Evolutionary conservation across 163 green algal genomes (phyloP).

Genomic region (Prototheca stagnorum): DNA sequence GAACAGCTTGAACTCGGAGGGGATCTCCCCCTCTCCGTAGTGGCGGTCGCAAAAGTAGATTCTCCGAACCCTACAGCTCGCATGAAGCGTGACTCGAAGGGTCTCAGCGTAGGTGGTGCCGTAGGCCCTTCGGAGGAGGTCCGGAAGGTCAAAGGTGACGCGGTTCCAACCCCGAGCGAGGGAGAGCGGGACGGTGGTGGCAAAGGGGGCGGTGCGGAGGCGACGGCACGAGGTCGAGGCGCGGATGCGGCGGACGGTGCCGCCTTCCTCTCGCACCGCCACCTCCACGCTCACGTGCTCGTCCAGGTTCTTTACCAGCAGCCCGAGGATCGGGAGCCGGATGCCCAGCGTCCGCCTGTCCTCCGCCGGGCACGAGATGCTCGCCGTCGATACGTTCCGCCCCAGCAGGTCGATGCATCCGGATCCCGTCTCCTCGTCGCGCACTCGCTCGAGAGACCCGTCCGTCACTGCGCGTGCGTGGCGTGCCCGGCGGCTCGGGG

Average conservation of each 20-base stretch:
- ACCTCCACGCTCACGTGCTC: slow-evolving; percentile 98
- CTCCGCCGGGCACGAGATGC: slow-evolving; percentile 75
- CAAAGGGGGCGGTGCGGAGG: too few species aligned
- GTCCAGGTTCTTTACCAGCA: slow-evolving; percentile 96
- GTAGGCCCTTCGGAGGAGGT: slow-evolving; percentile 89
- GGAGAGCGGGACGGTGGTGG: slow-evolving; percentile 98
- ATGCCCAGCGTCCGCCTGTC: slow-evolving; percentile 80
- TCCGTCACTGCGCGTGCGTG: slow-evolving; percentile 52
- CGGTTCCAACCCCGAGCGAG: slow-evolving; percentile 98
- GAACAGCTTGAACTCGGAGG: slow-evolving; percentile 74
- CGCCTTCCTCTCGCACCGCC: slow-evolving; percentile 93
- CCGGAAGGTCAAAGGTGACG: slow-evolving; percentile 94
- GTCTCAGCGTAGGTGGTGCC: slow-evolving; percentile 94
- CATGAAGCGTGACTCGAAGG: slow-evolving; percentile 84
- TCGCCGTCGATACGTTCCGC: slow-evolving; percentile 79
- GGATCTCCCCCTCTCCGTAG: slow-evolving; percentile 91
- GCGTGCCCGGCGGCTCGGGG: not conserved
- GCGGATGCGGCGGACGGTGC: slow-evolving; percentile 77
- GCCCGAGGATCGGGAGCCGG: slow-evolving; percentile 86
- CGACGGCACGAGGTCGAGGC: slow-evolving; percentile 97
- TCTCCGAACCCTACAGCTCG: slow-evolving; percentile 88
- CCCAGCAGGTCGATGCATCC: slow-evolving; percentile 81
- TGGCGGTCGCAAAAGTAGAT: slow-evolving; percentile 96
- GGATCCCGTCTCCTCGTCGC: slow-evolving; percentile 84
- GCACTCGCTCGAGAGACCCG: slow-evolving; percentile 88